These are phyloP conservation scores for Prinsepia uniflora DNA, from an alignment of 306 rosid species.

Conservation along the genomic window DNA sequence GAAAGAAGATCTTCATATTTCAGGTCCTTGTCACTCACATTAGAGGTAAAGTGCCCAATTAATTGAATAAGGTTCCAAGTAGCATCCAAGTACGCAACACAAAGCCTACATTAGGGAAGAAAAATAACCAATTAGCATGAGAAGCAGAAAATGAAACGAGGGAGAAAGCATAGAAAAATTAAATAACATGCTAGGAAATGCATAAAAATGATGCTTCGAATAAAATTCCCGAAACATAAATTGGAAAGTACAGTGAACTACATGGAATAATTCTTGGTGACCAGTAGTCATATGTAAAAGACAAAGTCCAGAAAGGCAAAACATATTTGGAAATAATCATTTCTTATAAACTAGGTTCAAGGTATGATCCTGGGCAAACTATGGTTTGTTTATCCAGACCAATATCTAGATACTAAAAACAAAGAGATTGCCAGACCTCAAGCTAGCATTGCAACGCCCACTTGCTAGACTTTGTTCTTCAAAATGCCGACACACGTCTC, in stretches of 20 bases:
- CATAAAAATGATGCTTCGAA: not conserved
- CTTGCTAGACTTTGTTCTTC: too few relatives aligned
- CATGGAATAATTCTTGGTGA: not conserved
- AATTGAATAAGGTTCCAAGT: constrained; percentile 62
- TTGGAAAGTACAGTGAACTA: not conserved
- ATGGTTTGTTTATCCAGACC: too few relatives aligned
- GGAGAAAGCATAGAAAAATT: not conserved
- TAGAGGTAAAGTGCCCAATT: constrained; percentile 51
- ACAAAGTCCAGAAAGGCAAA: too few relatives aligned
- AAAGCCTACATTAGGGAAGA: constrained; percentile 41
- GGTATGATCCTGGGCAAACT: too few relatives aligned
- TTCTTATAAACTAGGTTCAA: too few relatives aligned
- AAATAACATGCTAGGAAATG: not conserved
- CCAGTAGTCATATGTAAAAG: not conserved
- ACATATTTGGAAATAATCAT: too few relatives aligned
- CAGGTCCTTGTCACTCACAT: constrained; percentile 45
- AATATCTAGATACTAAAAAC: too few relatives aligned
- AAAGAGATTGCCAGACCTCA: too few relatives aligned
- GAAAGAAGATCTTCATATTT: not conserved
- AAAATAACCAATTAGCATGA: not conserved
- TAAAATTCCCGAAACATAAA: not conserved
- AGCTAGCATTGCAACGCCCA: too few relatives aligned
- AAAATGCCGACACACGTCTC: too few relatives aligned
- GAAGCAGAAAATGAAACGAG: not conserved
- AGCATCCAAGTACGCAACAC: constrained; percentile 54